Evolutionary conservation across 106 monocot genomes (phyloP).

Genomic region (Dactylorhiza incarnata): DNA sequence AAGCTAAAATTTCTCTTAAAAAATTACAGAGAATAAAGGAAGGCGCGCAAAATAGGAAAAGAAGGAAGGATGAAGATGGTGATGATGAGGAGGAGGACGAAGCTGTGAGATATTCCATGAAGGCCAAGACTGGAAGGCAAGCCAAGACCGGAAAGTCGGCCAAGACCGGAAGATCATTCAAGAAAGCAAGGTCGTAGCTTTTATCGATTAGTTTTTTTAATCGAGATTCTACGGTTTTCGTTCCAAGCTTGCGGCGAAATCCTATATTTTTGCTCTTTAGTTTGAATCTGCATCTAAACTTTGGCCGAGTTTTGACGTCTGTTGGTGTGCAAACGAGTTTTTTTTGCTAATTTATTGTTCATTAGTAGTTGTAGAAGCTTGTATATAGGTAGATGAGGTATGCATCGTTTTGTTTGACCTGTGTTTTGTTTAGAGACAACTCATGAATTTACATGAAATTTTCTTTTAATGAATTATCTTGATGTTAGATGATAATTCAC

Average conservation of each 20-base stretch:
- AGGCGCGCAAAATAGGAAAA: constrained; percentile 29
- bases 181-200: background rate
- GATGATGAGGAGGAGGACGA: constrained; percentile 41
- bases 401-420: no score
- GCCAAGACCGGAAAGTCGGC: background rate
- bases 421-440: no score
- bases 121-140: background rate
- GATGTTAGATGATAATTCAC: no score
- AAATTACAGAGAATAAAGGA: constrained; percentile 50
- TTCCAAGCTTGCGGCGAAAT: background rate
- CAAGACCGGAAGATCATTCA: background rate
- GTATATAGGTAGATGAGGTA: no score
- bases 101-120: background rate
- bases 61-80: constrained; percentile 34
- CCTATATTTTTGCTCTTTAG: background rate
- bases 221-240: background rate
- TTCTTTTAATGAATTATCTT: no score
- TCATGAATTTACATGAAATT: no score
- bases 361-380: no score
- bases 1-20: background rate
- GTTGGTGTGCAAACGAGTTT: no score
- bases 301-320: background rate
- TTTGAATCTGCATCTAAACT: background rate
- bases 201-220: background rate
- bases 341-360: no score